phyloP scores from a whole-genome alignment of 2,329 filamentous ascomycete genomes.

The Arthroderma sp. region DNA sequence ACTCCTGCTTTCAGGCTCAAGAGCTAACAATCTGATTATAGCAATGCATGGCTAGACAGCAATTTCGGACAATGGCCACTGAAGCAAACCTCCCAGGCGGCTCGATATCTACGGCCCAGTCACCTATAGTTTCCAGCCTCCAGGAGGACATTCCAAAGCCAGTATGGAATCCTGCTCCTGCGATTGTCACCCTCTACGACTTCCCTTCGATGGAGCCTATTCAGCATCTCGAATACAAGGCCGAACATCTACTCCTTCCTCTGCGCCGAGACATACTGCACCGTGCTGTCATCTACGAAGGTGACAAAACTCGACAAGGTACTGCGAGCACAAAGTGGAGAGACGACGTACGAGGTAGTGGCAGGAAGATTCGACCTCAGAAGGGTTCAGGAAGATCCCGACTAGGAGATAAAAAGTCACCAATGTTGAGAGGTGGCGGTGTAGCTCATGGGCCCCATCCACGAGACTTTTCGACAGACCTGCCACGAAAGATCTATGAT shows the following conservation, averaged over 20 bases:
- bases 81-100: constrained; percentile 28
- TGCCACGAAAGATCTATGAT: constrained; percentile 87
- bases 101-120: constrained; percentile 19
- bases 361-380: constrained; percentile 69
- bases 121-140: constrained; percentile 4
- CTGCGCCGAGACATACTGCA: constrained; percentile 86
- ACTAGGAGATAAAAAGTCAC: constrained; percentile 67
- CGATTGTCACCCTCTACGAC: constrained; percentile 73
- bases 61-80: constrained; percentile 36
- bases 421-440: constrained; percentile 72
- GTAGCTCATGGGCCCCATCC: constrained; percentile 84
- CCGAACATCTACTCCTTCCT: constrained; percentile 74
- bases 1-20: background rate
- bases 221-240: constrained; percentile 63
- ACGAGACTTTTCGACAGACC: constrained; percentile 71
- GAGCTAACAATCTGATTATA: constrained; percentile 9
- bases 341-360: constrained; percentile 70
- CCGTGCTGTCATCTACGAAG: constrained; percentile 83
- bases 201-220: constrained; percentile 84
- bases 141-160: constrained; percentile 16
- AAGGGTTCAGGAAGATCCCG: constrained; percentile 78
- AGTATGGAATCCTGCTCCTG: constrained; percentile 41
- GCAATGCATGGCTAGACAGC: constrained; percentile 13
- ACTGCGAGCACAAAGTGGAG: constrained; percentile 75
- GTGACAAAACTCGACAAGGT: constrained; percentile 74